Conservation (phyloP, 1,139 yeast genomes). For the Taphrina pruni region DNA sequence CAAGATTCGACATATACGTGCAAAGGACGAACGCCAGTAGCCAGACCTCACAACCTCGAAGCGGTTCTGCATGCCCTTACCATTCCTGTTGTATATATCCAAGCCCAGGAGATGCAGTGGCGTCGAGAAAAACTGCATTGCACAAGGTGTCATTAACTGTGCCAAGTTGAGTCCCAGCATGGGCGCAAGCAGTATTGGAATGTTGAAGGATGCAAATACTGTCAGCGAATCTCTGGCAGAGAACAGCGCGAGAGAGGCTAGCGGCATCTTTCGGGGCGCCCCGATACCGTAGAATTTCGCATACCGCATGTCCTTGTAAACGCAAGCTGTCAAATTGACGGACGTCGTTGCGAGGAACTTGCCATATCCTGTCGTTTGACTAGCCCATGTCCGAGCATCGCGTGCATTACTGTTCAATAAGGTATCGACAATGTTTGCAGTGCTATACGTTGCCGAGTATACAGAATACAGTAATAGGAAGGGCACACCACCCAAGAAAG, state of each 20-base stretch:
- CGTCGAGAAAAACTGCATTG: conserved; percentile 42
- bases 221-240: conserved; percentile 43
- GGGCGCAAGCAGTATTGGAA: conserved; percentile 42
- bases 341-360: conserved; percentile 39
- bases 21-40: conserved; percentile 41
- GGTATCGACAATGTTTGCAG: conserved; percentile 41
- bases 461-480: conserved; percentile 36
- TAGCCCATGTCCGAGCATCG: conserved; percentile 18
- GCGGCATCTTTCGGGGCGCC: conserved; percentile 37
- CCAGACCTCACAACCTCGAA: conserved; percentile 15
- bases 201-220: conserved; percentile 40
- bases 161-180: conserved; percentile 38
- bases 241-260: conserved; percentile 29
- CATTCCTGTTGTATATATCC: conserved; percentile 39
- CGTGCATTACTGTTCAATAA: neutral
- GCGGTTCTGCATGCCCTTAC: conserved; percentile 9
- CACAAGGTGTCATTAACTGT: conserved; percentile 42
- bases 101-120: conserved; percentile 42
- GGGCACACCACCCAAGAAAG: conserved; percentile 32
- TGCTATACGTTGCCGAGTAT: conserved; percentile 36
- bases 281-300: conserved; percentile 41
- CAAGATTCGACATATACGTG: conserved; percentile 40
- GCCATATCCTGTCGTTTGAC: conserved; percentile 36
- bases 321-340: conserved; percentile 32
- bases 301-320: conserved; percentile 38